A percentile compares a stretch with the other conserved stretches of the same genome.
Conservation (phyloP, 1,139 yeast genomes). For the Yamadazyma friedrichii region DNA sequence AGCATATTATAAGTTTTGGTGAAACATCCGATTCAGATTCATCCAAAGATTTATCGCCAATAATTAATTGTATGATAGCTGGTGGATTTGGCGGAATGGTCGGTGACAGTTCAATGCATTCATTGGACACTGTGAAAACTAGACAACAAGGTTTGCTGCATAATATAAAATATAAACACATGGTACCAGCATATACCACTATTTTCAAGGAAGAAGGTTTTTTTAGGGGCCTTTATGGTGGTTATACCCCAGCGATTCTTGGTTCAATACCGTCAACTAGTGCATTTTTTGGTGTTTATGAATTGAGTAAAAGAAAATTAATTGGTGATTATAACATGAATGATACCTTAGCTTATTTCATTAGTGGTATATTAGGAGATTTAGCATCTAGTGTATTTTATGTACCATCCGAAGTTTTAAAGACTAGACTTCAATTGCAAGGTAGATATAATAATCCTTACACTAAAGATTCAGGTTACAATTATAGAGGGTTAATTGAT, state of each 20-base stretch:
- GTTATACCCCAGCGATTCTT: slow-evolving; percentile 85
- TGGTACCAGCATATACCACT: slow-evolving; percentile 69
- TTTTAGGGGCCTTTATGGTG: slow-evolving; percentile 82
- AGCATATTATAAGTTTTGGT: not conserved
- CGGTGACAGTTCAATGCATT: slow-evolving; percentile 93
- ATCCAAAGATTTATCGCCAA: slow-evolving; percentile 31
- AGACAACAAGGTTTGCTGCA: slow-evolving; percentile 91
- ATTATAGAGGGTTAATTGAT: slow-evolving; percentile 68
- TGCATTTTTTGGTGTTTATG: slow-evolving; percentile 88
- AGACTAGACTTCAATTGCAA: slow-evolving; percentile 88
- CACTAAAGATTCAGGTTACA: slow-evolving; percentile 77
- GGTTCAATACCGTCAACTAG: slow-evolving; percentile 95
- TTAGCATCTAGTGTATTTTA: slow-evolving; percentile 86
- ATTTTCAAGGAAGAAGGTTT: slow-evolving; percentile 83
- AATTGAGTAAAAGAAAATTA: slow-evolving; percentile 68
- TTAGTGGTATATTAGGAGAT: slow-evolving; percentile 91
- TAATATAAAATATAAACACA: slow-evolving; percentile 61
- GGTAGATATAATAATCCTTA: slow-evolving; percentile 80
- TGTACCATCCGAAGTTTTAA: slow-evolving; percentile 96
- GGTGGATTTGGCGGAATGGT: slow-evolving; percentile 95
- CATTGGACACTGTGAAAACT: slow-evolving; percentile 93
- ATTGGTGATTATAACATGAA: slow-evolving; percentile 65
- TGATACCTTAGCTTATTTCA: slow-evolving; percentile 75
- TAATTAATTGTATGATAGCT: slow-evolving; percentile 71
- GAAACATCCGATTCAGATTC: slow-evolving; percentile 1